phyloP scores from a whole-genome alignment of 768 basidiomycete genomes.

The Fomitopsis serialis region DNA sequence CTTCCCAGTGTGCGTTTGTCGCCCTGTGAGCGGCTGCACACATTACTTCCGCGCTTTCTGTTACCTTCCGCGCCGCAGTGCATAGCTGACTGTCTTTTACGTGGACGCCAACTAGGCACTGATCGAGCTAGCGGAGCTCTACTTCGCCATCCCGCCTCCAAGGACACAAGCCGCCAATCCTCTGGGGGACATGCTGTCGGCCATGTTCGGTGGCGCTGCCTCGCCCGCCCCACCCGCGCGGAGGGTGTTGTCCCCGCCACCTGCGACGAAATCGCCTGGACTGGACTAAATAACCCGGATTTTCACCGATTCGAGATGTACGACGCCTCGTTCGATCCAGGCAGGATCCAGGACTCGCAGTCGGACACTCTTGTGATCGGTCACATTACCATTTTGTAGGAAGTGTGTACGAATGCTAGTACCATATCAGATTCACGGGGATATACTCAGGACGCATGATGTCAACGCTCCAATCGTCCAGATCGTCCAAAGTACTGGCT shows the following conservation, averaged over 20 bases:
- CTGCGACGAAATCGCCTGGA: constrained; percentile 29
- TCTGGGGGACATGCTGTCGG: constrained; percentile 83
- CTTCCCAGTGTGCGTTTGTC: not conserved
- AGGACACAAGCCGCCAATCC: constrained; percentile 69
- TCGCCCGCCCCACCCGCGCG: constrained; percentile 29
- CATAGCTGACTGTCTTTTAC: constrained; percentile 1
- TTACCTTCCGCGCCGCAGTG: not conserved
- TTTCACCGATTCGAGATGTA: too few species aligned
- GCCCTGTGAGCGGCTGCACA: not conserved
- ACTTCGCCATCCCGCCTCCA: constrained; percentile 85
- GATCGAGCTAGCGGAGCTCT: constrained; percentile 63
- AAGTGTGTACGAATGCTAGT: too few species aligned
- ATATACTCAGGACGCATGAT: too few species aligned
- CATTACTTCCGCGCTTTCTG: not conserved
- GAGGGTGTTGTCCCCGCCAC: constrained; percentile 42
- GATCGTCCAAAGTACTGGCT: too few species aligned
- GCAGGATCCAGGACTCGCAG: too few species aligned
- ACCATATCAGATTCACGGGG: too few species aligned
- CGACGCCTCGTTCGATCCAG: too few species aligned
- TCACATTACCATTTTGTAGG: too few species aligned
- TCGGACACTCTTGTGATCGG: too few species aligned
- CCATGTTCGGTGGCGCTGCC: constrained; percentile 73
- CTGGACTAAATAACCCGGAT: constrained; percentile 31
- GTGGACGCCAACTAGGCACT: constrained; percentile 42
- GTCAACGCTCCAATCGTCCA: too few species aligned